Evolutionary conservation across 2,329 filamentous ascomycete genomes (phyloP).

Genomic region (Zelopaecilomyces penicillatus): DNA sequence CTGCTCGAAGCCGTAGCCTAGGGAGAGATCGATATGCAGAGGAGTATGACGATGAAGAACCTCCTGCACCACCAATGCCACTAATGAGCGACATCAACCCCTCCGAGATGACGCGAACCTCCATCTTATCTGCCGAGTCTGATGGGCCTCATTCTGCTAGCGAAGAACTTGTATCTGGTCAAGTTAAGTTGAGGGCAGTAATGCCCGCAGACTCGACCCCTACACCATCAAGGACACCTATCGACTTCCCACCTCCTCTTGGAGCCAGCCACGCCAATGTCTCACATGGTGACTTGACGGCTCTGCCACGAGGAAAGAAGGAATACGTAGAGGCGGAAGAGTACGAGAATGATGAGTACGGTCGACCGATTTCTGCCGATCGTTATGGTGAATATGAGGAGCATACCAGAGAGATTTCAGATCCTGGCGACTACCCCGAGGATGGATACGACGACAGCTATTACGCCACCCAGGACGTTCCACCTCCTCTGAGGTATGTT

Average conservation of each 20-base stretch:
- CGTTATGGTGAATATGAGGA: conserved; percentile 37
- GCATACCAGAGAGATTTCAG: conserved; percentile 16
- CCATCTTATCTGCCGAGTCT: conserved; percentile 74
- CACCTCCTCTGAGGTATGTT: conserved; percentile 56
- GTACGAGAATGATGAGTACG: conserved; percentile 39
- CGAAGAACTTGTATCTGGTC: conserved; percentile 51
- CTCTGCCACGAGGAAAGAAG: conserved; percentile 41
- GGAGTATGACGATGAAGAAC: conserved; percentile 45
- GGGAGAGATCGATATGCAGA: conserved; percentile 38
- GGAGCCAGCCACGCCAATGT: conserved; percentile 60
- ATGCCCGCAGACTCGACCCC: conserved; percentile 54
- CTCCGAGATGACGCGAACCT: conserved; percentile 81
- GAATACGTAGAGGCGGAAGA: conserved; percentile 38
- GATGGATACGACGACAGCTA: conserved; percentile 37
- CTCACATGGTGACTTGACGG: conserved; percentile 50
- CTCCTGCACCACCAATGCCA: conserved; percentile 69
- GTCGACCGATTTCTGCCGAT: conserved; percentile 32
- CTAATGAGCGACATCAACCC: conserved; percentile 77
- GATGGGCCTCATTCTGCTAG: conserved; percentile 63
- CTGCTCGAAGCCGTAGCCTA: conserved; percentile 34
- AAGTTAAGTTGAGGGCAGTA: conserved; percentile 54
- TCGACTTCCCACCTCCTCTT: conserved; percentile 50
- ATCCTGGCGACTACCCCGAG: conserved; percentile 31
- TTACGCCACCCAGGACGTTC: conserved; percentile 54
- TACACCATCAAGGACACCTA: conserved; percentile 49